phyloP scores from a whole-genome alignment of 306 rosid genomes.

The Pyrus communis region DNA sequence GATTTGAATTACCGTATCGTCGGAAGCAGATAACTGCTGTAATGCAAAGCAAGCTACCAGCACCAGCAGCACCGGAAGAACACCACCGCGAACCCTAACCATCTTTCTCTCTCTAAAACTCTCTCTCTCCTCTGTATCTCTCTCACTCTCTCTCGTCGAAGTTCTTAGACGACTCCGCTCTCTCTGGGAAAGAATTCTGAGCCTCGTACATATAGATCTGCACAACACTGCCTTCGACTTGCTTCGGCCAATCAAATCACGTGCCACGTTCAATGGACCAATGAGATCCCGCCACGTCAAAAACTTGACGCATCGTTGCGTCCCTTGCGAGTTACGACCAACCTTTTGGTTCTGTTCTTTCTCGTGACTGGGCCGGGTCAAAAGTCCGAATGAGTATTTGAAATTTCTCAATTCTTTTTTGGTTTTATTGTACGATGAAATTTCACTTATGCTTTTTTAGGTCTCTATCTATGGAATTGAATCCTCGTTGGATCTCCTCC shows the following conservation, averaged over 20 bases:
- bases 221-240: constrained; percentile 20
- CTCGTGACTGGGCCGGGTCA: not conserved
- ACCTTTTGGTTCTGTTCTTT: not conserved
- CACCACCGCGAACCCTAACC: constrained; percentile 20
- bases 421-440: not conserved
- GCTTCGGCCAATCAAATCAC: constrained; percentile 48
- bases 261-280: constrained; percentile 33
- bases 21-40: constrained; percentile 47
- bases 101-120: constrained; percentile 10
- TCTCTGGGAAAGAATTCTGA: too few relatives aligned
- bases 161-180: not conserved
- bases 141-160: not conserved
- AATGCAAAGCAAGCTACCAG: constrained; percentile 38
- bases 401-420: not conserved
- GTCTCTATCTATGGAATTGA: too few relatives aligned
- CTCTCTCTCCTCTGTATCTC: not conserved
- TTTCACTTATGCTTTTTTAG: too few relatives aligned
- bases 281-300: constrained; percentile 26
- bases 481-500: too few relatives aligned
- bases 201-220: constrained; percentile 30
- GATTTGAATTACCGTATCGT: constrained; percentile 38
- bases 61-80: constrained; percentile 19
- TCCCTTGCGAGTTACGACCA: not conserved
- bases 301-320: constrained; percentile 7
- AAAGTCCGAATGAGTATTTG: not conserved